Base-by-base conservation (phyloP, 2,329 filamentous ascomycete genomes). In the Hypoxylon sp. region DNA sequence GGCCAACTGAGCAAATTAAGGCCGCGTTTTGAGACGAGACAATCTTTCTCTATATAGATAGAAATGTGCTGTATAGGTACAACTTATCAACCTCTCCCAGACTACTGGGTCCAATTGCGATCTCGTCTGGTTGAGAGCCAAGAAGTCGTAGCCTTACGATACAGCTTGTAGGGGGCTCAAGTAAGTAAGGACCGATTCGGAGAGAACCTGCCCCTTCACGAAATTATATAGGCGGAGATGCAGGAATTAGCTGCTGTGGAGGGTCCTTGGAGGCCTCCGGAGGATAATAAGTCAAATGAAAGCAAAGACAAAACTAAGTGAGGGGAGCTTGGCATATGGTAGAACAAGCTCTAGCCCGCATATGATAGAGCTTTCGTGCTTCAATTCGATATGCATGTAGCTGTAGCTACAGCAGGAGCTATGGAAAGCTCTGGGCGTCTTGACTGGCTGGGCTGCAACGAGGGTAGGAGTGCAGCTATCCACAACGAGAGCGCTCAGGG, bases 31-130 rank as follows among this genome's bases (percentile, higher is more conserved):
- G 43, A 64, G 56, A 65, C 63, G 46, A 53, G 43, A 60, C 48
- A 41, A 43, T 34, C 28, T 51, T 55, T 55, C 48, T 43, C 11
- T 13, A 38, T 59, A 45, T 41, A 50, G 59, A 64, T 55, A 59
- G 52, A 30, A 30, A 30, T 30, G 28, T 30, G 28, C 6, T 30
- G 59, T 53, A 60, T 38, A 25, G 30, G 38, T 52, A 57, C 45
- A 66, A 64, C 32, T 69, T 14, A 52, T 28, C 63, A 60, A 65
- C 59, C 62, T 59, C 59, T 69, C 63, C 70, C 70, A 65, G 36
- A 68, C 70, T 68, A 63, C 66, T 71, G 70, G 70, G 70, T 69
- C 70, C 65, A 69, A 65, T 71, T 65, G 59, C 59, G 58, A 65
- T 69, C 68, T 69, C 60, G 60, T 64, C 49, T 49, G 41, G 30